Conservation (phyloP, 1,284 basidiomycete species). For the Moniliella sp. region DNA sequence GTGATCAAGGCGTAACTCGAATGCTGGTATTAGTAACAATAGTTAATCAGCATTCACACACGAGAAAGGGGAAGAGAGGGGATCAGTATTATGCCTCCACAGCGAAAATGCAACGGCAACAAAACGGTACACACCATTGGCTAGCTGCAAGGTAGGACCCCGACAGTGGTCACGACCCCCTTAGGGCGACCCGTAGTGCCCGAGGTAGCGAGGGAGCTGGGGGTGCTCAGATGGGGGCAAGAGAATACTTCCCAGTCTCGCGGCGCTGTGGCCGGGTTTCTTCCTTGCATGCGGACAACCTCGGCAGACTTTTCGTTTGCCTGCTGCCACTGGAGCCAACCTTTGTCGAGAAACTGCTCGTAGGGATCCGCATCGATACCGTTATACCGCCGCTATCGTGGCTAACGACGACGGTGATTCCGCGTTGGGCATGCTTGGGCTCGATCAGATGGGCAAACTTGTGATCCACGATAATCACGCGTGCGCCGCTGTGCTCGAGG, state of each 20-base stretch:
- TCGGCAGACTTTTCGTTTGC: constrained; percentile 8
- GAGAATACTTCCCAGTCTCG: constrained; percentile 55
- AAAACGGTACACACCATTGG: constrained; percentile 44
- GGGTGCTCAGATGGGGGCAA: constrained; percentile 46
- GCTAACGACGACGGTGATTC: constrained; percentile 45
- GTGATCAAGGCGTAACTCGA: background rate
- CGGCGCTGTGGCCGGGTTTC: constrained; percentile 3
- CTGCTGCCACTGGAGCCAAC: constrained; percentile 47
- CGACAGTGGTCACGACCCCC: constrained; percentile 50
- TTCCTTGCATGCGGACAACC: constrained; percentile 2
- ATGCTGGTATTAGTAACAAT: too few relatives aligned
- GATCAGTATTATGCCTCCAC: too few relatives aligned
- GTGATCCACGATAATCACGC: constrained; percentile 53
- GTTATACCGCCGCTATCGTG: constrained; percentile 47
- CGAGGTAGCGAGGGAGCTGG: constrained; percentile 49
- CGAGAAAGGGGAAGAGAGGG: too few relatives aligned
- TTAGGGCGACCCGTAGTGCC: constrained; percentile 52
- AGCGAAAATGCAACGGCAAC: too few relatives aligned
- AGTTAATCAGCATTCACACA: too few relatives aligned
- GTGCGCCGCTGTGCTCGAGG: constrained; percentile 52
- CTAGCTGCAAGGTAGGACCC: constrained; percentile 64
- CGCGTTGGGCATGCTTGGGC: constrained; percentile 35
- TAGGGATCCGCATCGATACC: constrained; percentile 46
- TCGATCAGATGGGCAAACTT: constrained; percentile 47
- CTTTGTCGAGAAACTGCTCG: constrained; percentile 50